phyloP scores from a whole-genome alignment of 2,329 filamentous ascomycete genomes.

The Pseudocercospora crystallina region DNA sequence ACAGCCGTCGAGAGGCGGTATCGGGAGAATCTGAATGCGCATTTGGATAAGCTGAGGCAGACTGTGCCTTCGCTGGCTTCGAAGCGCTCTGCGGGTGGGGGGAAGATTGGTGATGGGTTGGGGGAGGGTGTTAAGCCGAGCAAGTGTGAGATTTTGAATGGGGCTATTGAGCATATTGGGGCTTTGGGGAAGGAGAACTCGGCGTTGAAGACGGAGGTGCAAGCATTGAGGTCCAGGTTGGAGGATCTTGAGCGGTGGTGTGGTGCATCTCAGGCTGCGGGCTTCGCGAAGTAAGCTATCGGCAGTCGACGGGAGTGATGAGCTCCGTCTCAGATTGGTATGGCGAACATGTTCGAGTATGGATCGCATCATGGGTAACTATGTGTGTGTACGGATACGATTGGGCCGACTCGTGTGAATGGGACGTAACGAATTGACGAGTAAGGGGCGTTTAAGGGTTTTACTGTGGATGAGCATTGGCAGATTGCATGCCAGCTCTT shows the following conservation, averaged over 20 bases:
- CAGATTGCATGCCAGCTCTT: too few relatives aligned
- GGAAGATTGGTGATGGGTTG: conserved; percentile 19
- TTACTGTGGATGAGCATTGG: too few relatives aligned
- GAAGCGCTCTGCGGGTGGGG: conserved; percentile 18
- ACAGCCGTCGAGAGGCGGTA: conserved; percentile 39
- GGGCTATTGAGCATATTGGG: conserved; percentile 36
- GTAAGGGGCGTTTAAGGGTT: too few relatives aligned
- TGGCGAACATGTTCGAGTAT: too few relatives aligned
- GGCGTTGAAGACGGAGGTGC: conserved; percentile 28
- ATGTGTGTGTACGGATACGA: too few relatives aligned
- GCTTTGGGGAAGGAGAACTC: conserved; percentile 30
- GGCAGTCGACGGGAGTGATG: background rate
- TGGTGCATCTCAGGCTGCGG: conserved; percentile 1
- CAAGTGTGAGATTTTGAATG: conserved; percentile 38
- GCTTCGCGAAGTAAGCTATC: conserved; percentile 17
- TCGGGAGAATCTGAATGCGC: conserved; percentile 38
- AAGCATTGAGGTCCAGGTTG: conserved; percentile 27
- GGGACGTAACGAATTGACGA: too few relatives aligned
- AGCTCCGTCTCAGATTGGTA: background rate
- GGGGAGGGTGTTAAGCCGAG: conserved; percentile 35
- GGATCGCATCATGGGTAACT: too few relatives aligned
- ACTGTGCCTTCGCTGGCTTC: conserved; percentile 33
- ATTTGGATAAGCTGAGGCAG: conserved; percentile 36
- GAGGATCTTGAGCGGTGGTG: conserved; percentile 33
- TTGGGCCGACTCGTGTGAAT: too few relatives aligned